Percentiles rank a stretch among this genome's conserved stretches.
phyloP scores from a whole-genome alignment of 2,329 filamentous ascomycete genomes.

The Fusarium sp. region DNA sequence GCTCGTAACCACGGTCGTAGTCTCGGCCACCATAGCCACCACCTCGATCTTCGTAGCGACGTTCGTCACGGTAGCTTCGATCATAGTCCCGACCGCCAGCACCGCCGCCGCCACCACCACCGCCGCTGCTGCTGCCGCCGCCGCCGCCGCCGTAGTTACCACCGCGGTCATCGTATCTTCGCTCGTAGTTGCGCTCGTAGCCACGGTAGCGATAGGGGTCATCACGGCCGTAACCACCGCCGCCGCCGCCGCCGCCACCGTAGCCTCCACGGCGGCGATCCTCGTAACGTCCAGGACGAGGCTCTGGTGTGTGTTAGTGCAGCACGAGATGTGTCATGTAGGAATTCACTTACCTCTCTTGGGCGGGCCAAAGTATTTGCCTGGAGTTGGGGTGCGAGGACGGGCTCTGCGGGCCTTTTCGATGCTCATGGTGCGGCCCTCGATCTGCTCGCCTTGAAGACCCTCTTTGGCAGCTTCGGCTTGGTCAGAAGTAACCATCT shows the following conservation, averaged over 20 bases:
- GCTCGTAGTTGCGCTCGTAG: slow-evolving; percentile 59
- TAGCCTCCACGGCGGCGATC: slow-evolving; percentile 75
- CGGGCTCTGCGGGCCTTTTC: slow-evolving; percentile 97
- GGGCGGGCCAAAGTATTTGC: slow-evolving; percentile 98
- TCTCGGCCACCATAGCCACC: slow-evolving; percentile 64
- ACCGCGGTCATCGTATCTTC: slow-evolving; percentile 63
- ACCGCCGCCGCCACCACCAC: slow-evolving; percentile 49
- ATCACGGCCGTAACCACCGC: slow-evolving; percentile 61
- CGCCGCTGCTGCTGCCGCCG: slow-evolving; percentile 52
- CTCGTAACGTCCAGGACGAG: slow-evolving; percentile 63
- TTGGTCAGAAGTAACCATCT: slow-evolving; percentile 96
- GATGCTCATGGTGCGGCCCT: slow-evolving; percentile 96
- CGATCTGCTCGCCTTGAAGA: slow-evolving; percentile 93
- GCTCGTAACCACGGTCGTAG: slow-evolving; percentile 70
- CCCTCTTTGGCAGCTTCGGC: slow-evolving; percentile 97
- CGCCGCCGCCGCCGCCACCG: slow-evolving; percentile 57
- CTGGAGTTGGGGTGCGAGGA: slow-evolving; percentile 94
- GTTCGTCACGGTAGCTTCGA: slow-evolving; percentile 64
- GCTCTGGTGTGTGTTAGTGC: slow-evolving; percentile 50
- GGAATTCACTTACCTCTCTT: slow-evolving; percentile 82
- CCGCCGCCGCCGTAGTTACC: slow-evolving; percentile 56
- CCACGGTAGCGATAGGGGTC: slow-evolving; percentile 71
- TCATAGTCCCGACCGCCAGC: slow-evolving; percentile 60
- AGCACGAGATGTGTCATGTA: background rate
- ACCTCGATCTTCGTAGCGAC: slow-evolving; percentile 61